A percentile compares a stretch with the other conserved stretches of the same genome.
Evolutionary conservation across 768 basidiomycete genomes (phyloP).

Genomic region (Gautieria morchelliformis): DNA sequence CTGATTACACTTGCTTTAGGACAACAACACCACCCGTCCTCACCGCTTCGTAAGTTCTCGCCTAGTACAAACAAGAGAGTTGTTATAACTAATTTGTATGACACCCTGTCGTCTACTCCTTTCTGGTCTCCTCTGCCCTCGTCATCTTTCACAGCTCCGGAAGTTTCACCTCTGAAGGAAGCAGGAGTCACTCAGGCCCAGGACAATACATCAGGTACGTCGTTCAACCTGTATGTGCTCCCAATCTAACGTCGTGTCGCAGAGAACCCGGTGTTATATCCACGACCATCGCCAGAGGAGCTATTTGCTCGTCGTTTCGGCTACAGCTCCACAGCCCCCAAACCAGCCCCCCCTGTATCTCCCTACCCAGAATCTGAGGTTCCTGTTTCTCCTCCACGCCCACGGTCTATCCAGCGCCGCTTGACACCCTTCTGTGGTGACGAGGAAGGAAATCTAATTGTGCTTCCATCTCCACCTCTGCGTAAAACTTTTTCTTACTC

Average conservation of each 20-base stretch:
- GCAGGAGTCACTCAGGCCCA: too few relatives aligned
- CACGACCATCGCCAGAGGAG: background rate
- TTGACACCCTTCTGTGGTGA: background rate
- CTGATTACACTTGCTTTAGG: background rate
- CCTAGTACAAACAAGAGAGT: background rate
- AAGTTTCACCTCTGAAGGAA: too few relatives aligned
- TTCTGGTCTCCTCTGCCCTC: too few relatives aligned
- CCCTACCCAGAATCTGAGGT: background rate
- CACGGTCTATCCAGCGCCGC: background rate
- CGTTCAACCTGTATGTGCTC: background rate
- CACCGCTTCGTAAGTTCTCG: background rate
- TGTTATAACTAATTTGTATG: too few relatives aligned
- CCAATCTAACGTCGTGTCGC: background rate
- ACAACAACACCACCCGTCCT: background rate
- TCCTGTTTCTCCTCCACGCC: background rate
- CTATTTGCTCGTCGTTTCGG: slow-evolving; percentile 5
- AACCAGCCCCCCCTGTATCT: background rate
- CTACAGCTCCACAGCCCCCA: background rate
- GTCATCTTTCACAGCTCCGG: too few relatives aligned
- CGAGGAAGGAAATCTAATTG: slow-evolving; percentile 1
- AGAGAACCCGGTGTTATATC: background rate
- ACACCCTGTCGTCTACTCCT: too few relatives aligned
- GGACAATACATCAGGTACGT: too few relatives aligned
- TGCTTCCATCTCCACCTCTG: slow-evolving; percentile 48
- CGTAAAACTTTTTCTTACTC: slow-evolving; percentile 27